Evolutionary conservation across 2,329 filamentous ascomycete genomes (phyloP), one percentile per base, ranked within the genome.

Genomic region (Claviceps fusiformis): DNA sequence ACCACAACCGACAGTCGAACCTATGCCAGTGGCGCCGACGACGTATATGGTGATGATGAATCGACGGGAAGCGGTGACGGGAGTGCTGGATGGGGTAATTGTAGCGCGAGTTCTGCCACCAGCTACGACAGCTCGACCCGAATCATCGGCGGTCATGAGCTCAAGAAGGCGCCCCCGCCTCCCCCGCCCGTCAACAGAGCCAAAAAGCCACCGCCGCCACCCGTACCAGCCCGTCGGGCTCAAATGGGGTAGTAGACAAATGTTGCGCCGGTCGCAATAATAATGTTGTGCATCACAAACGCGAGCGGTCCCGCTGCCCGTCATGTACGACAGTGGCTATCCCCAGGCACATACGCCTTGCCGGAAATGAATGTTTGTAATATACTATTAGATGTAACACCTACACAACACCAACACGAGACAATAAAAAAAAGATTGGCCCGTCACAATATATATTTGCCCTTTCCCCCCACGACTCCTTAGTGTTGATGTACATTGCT

Each of bases 151-250:
- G 50, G 49, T n/a, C 55, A 55, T 7, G 59, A 72, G 37, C 65
- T 71, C 55, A 80, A 80, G 72, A 81, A 81, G 69, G 75, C 75
- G 3, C 68, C 78, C 11, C 78, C 78, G 49, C 78, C 78, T 2
- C 70, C 77, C 9, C 77, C 77, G 39, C 75, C 76, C 2, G 66
- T 68, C 37, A 73, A 79, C 59, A 75, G 77, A 13, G 70, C 68
- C 53, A 71, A 69, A 62, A 70, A 70, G 62, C 68, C 68, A 4
- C 65, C 71, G 27, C 68, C 68, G 33, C 63, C 63, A 15, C 66
- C 68, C 46, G 67, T 69, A 39, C 68, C 68, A 13, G 56, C 64
- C 2, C 61, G 67, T 46, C 63, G 63, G 52, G 65, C 63, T 53
- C 65, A 68, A 51, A 29, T 61, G 37, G 55, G 53, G 0, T 59